phyloP scores from a whole-genome alignment of 2,329 filamentous ascomycete species.

The Trichoderma sp. region DNA sequence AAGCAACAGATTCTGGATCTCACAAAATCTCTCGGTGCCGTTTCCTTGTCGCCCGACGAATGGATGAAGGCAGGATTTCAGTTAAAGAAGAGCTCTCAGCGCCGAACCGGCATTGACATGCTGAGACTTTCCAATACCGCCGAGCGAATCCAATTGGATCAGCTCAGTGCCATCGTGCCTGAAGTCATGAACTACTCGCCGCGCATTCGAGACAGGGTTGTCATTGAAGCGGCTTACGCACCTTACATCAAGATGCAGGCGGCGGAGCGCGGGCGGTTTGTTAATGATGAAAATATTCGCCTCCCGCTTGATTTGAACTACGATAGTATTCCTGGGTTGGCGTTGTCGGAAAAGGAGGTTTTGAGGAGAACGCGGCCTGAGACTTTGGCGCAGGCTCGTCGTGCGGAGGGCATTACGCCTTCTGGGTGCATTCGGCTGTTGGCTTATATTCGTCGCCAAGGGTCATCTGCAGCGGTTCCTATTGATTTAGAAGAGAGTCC shows the following conservation, averaged over 20 bases:
- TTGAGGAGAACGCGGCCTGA: conserved; percentile 72
- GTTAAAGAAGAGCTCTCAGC: conserved; percentile 62
- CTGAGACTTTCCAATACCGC: conserved; percentile 64
- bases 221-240: conserved; percentile 80
- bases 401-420: conserved; percentile 77
- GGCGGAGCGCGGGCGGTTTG: conserved; percentile 62
- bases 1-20: conserved; percentile 66
- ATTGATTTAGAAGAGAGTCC: neutral
- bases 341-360: conserved; percentile 71
- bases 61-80: conserved; percentile 72
- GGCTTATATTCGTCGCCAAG: conserved; percentile 51
- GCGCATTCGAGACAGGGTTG: conserved; percentile 65
- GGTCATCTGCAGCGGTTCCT: neutral
- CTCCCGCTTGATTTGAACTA: conserved; percentile 79
- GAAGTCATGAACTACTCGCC: conserved; percentile 52
- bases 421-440: conserved; percentile 60
- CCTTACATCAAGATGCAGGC: conserved; percentile 78
- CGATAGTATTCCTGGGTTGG: conserved; percentile 67
- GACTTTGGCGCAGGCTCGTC: conserved; percentile 80
- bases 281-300: conserved; percentile 70
- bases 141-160: conserved; percentile 42
- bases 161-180: conserved; percentile 58
- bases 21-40: conserved; percentile 55
- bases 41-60: conserved; percentile 55
- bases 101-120: conserved; percentile 74